Conservation (phyloP, 805 yeast species). For the Sporopachydermia lactativora region DNA sequence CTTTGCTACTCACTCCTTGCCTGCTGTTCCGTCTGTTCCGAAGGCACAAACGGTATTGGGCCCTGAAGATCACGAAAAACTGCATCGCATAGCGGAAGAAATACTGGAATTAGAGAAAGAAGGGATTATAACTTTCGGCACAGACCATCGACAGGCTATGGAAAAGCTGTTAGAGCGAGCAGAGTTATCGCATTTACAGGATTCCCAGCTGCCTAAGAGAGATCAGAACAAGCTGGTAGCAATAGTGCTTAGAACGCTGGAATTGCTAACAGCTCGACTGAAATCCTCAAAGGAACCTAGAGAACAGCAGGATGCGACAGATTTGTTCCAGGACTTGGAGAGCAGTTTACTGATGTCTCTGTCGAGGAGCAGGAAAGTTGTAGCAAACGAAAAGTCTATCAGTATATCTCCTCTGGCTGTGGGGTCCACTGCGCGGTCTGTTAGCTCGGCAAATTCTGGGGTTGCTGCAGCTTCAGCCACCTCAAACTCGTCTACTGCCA, state of each 20-base stretch:
- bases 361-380: too few relatives aligned
- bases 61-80: too few relatives aligned
- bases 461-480: too few relatives aligned
- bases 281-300: neutral
- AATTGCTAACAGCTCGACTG: neutral
- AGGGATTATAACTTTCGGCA: neutral
- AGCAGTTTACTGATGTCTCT: too few relatives aligned
- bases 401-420: too few relatives aligned
- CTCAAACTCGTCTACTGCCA: too few relatives aligned
- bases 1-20: slow-evolving; percentile 27
- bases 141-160: neutral
- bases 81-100: neutral
- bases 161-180: neutral
- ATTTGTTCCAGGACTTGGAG: neutral
- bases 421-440: too few relatives aligned
- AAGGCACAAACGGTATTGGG: too few relatives aligned
- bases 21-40: too few relatives aligned
- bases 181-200: neutral
- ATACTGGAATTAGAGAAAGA: neutral
- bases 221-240: neutral
- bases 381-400: too few relatives aligned
- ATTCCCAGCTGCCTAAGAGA: neutral
- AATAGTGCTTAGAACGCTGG: neutral
- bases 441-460: too few relatives aligned
- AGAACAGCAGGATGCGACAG: neutral